Percentiles rank a stretch among this genome's conserved stretches.
Conservation (phyloP, 768 basidiomycete species). For the Collybiopsis confluens region DNA sequence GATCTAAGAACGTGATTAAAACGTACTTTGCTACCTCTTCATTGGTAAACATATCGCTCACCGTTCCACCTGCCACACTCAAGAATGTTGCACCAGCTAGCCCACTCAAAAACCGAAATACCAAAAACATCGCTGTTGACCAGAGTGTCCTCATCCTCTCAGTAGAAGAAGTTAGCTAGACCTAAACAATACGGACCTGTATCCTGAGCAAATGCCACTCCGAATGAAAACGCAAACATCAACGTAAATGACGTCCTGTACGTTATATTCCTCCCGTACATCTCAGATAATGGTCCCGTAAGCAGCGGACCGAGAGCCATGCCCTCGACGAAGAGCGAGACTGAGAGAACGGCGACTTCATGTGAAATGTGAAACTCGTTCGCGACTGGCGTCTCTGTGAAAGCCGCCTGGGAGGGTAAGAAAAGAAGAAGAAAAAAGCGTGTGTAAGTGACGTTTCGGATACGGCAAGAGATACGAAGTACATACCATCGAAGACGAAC, state of each 20-base stretch:
- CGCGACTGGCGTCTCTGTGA: constrained; percentile 58
- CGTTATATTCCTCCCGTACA: constrained; percentile 61
- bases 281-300: constrained; percentile 50
- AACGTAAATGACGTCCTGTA: constrained; percentile 57
- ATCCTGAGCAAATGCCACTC: constrained; percentile 70
- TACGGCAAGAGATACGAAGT: constrained; percentile 5
- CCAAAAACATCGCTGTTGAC: constrained; percentile 48
- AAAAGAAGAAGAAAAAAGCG: not conserved
- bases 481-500: constrained; percentile 56
- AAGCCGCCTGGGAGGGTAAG: constrained; percentile 41
- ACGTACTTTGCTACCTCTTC: constrained; percentile 55
- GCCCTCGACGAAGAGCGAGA: constrained; percentile 56
- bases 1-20: too few relatives aligned
- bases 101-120: constrained; percentile 53
- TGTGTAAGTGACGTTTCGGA: not conserved
- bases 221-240: constrained; percentile 63
- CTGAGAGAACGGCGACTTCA: constrained; percentile 45
- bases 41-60: constrained; percentile 54
- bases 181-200: constrained; percentile 36
- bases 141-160: not conserved
- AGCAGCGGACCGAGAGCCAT: constrained; percentile 54
- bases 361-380: constrained; percentile 42
- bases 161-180: not conserved
- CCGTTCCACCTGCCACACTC: constrained; percentile 52
- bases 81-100: constrained; percentile 53